phyloP scores from a whole-genome alignment of 441 rosid genomes.

The Omphalea diandra region DNA sequence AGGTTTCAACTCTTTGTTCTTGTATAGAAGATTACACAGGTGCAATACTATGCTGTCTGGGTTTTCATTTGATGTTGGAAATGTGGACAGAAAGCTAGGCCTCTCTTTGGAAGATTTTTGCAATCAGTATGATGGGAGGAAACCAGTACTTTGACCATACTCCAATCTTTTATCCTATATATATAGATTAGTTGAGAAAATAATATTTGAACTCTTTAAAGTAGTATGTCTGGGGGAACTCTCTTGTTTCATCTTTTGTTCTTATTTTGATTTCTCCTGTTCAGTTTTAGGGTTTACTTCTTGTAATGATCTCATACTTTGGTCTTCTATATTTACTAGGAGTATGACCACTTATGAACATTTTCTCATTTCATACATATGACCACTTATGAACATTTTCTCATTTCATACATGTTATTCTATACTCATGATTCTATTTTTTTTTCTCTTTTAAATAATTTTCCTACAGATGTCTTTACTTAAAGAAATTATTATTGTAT shows the following conservation, averaged over 20 bases:
- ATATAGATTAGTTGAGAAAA: neutral
- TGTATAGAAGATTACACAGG: slow-evolving; percentile 84
- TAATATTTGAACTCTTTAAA: too few species aligned
- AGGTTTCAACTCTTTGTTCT: slow-evolving; percentile 81
- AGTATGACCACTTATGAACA: neutral
- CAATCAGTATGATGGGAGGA: slow-evolving; percentile 53
- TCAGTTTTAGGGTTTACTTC: neutral
- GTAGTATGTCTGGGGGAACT: neutral
- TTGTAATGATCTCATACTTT: neutral
- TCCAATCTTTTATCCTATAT: neutral
- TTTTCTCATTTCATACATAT: neutral
- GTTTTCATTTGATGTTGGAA: slow-evolving; percentile 67
- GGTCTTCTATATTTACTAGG: neutral
- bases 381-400: neutral
- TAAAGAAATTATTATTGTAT: neutral
- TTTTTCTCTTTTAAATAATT: too few species aligned
- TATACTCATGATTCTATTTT: neutral
- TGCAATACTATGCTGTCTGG: slow-evolving; percentile 66
- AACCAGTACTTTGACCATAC: slow-evolving; percentile 57
- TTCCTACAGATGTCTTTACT: neutral
- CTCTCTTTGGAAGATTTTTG: slow-evolving; percentile 61
- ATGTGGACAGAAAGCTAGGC: slow-evolving; percentile 63
- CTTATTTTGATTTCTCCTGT: neutral
- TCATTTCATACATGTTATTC: neutral
- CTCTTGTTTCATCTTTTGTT: neutral